Evolutionary conservation across 768 basidiomycete genomes (phyloP), one percentile per base, ranked within the genome.

Genomic region (Infundibulicybe gibba): DNA sequence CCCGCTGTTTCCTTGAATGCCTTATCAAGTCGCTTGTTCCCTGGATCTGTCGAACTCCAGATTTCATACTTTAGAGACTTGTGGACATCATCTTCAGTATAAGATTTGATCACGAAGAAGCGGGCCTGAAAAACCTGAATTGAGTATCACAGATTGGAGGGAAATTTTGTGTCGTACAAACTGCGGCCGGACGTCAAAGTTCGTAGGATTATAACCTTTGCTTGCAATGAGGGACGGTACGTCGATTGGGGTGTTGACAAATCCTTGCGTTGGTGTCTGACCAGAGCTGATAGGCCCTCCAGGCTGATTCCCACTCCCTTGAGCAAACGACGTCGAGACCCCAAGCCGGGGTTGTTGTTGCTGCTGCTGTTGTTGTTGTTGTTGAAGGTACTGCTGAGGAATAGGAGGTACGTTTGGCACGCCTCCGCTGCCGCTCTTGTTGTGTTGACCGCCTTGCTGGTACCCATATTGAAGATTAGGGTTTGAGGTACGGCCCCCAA

Each of bases 61-160:
- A 97, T 97, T 64, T 95, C 94, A 55, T 95, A 94, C 59, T 95
- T 95, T 58, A 97, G 77, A 13, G 91, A 94, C 65, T 99, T 99
- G 70, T 98, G 95, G 1, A 99, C 95, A 60, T 99, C 95, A 59
- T 97, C 97, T 65, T 98, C 95, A 1, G 97, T 98, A 68, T 94
- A 99, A 0, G 92, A 95, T 64, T 99, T 99, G 76, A 99, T 98
- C 30, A 98, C 95, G 60, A 97, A 97, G 69, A 77, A 98, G 13
- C 94, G 79, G 3, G 95, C 93, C 85, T 92, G 49, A 5, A 52
- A 53, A 19, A 45, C 14, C 32, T 13, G 50, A 40, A 19, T 39
- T 19, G 4, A 19, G 38, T 16, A 48, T 48, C 16, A 46, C 41
- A 35, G 13, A 25, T 40, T n/a, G 41, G 49, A 25, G 53, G 42